Evolutionary conservation across 192 early-diverging fungal genomes (phyloP).

Genomic region (Phycomyces blakesleeanus): DNA sequence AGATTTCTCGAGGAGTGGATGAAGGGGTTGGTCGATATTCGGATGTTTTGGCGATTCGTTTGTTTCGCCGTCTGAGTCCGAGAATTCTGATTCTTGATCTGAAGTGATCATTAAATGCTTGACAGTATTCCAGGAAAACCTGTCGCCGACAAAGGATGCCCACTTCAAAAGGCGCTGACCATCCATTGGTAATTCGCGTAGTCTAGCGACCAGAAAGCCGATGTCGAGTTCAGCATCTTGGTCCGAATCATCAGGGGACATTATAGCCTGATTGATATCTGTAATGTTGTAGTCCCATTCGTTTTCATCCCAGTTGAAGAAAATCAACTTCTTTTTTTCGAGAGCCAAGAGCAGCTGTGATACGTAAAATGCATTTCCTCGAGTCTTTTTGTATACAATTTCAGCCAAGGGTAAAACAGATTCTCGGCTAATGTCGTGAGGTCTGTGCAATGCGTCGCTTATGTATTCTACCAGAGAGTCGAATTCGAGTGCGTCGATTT

Average conservation of each 20-base stretch:
- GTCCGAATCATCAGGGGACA: slow-evolving; percentile 3
- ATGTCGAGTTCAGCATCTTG: slow-evolving; percentile 27
- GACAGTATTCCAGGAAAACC: slow-evolving; percentile 32
- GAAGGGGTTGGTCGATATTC: neutral
- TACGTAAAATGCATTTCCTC: slow-evolving; percentile 32
- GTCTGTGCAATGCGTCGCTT: slow-evolving; percentile 20
- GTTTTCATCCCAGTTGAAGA: slow-evolving; percentile 34
- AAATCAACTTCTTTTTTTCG: slow-evolving; percentile 31
- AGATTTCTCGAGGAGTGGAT: too few species aligned
- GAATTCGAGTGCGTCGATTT: slow-evolving; percentile 21
- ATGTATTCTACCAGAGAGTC: slow-evolving; percentile 24
- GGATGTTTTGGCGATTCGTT: neutral
- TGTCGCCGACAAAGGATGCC: slow-evolving; percentile 33
- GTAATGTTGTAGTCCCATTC: slow-evolving; percentile 29
- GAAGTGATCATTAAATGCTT: slow-evolving; percentile 24
- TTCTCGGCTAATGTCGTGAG: slow-evolving; percentile 5
- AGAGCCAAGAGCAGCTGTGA: slow-evolving; percentile 19
- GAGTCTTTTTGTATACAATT: slow-evolving; percentile 25
- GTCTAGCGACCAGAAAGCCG: slow-evolving; percentile 10
- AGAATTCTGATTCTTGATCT: slow-evolving; percentile 23
- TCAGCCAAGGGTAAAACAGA: slow-evolving; percentile 23
- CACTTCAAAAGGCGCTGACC: slow-evolving; percentile 30
- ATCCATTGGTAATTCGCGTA: slow-evolving; percentile 25
- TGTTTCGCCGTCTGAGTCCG: slow-evolving; percentile 1
- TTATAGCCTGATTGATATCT: slow-evolving; percentile 22